Evolutionary conservation across 2,329 filamentous ascomycete genomes (phyloP), one percentile per base, ranked within the genome.

Genomic region (Truncatella angustata): DNA sequence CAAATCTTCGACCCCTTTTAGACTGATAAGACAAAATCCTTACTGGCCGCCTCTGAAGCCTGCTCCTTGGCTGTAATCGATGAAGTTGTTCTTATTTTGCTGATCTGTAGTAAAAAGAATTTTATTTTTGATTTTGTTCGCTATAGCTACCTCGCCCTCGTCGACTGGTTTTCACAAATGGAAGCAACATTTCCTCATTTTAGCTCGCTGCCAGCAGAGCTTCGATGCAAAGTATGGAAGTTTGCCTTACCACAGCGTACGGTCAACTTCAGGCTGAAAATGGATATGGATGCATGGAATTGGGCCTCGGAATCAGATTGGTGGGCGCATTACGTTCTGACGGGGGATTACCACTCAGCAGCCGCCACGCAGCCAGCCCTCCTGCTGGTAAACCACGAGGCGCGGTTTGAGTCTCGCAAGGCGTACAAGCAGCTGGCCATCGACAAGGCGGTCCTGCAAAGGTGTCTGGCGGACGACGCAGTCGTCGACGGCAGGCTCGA

Each of bases 231-330:
- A 36, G 50, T 54, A 7, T 54, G 48, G 52, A 34, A 21, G n/a
- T 20, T 43, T 20, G 52, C 52, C 16, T 30, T 54, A 9, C 48
- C 52, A 5, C 49, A 43, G 16, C 52, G 52, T 11, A 50, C 42
- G 14, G 35, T 54, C 42, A 32, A 32, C 12, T 32, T 51, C 35
- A 28, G 52, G 10, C 36, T 54, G n/a, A 44, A 51, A 21, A 46
- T 43, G 35, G 37, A 54, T 16, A 47, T 48, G 35, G 43, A 49
- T 23, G 43, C 48, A 23, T 54, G 49, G 52, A 54, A 52, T 28
- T 51, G 48, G 49, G 52, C 43, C 12, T 37, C 40, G 4, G 43
- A 48, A 26, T 26, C 18, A 4, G 46, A 51, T 23, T 51, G 52
- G 52, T 54, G 52, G 52, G 32, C 46, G 12, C 48, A 46, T 46